Conservation (phyloP, 169 alveolate species). For the Blepharisma undulans region DNA sequence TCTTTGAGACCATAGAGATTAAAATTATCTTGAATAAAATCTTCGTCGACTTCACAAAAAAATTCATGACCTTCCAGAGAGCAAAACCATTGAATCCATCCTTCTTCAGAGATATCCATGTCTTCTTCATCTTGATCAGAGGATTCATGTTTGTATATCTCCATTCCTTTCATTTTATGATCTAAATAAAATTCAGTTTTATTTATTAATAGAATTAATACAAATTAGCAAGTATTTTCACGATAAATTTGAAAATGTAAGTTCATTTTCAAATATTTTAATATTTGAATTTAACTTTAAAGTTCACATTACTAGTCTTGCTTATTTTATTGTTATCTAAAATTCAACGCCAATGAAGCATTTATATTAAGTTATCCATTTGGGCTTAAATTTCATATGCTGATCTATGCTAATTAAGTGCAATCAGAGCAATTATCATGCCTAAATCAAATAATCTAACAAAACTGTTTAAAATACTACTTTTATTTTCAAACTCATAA, state of each 20-base stretch:
- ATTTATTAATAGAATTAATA: no score
- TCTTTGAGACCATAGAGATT: constrained; percentile 75
- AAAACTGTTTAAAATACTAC: not conserved
- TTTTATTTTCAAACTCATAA: not conserved
- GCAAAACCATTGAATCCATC: constrained; percentile 88
- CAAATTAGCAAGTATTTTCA: no score
- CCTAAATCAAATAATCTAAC: no score
- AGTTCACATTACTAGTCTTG: no score
- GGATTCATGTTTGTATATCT: not conserved
- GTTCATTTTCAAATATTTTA: not conserved
- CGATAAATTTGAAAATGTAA: not conserved
- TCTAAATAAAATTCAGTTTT: not conserved
- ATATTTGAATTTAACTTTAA: not conserved
- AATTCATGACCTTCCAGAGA: constrained; percentile 86
- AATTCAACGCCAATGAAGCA: no score
- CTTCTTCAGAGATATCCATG: not conserved
- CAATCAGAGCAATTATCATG: no score
- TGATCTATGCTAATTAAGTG: no score
- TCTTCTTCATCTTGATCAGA: not conserved
- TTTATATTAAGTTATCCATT: no score
- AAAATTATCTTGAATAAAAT: constrained; percentile 72
- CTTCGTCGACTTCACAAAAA: constrained; percentile 84
- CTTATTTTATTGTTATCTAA: no score
- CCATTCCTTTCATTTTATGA: not conserved
- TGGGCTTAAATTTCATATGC: no score